Conservation (phyloP, 2,329 filamentous ascomycete species). For the Paramyrothecium sp. region DNA sequence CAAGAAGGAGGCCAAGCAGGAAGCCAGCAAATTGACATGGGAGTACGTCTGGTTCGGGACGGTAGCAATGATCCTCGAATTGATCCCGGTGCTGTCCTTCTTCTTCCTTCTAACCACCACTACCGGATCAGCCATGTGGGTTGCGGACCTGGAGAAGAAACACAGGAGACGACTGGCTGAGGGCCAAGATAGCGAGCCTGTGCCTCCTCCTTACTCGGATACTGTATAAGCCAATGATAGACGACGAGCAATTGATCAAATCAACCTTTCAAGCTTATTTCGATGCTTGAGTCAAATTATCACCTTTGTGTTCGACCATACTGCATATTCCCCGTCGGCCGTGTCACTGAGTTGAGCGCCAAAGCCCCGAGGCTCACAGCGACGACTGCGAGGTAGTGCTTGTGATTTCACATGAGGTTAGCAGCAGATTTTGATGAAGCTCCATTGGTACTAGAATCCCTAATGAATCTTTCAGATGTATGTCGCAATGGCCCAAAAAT, state of each 20-base stretch:
- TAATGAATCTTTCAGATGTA: no score
- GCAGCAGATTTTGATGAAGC: no score
- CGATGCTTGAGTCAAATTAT: background rate
- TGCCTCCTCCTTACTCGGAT: slow-evolving; percentile 25
- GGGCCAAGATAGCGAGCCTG: slow-evolving; percentile 11
- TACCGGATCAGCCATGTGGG: slow-evolving; percentile 84
- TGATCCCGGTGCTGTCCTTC: slow-evolving; percentile 90
- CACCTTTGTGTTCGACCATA: background rate
- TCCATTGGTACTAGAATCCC: no score
- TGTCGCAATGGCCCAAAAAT: no score
- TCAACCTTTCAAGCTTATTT: background rate
- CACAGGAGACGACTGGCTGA: slow-evolving; percentile 20
- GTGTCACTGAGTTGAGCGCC: background rate
- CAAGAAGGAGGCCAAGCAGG: slow-evolving; percentile 70
- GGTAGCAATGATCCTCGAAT: slow-evolving; percentile 76
- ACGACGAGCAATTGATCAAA: background rate
- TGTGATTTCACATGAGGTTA: background rate
- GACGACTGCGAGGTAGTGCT: background rate
- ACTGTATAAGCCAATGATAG: slow-evolving; percentile 10
- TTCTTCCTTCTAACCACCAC: slow-evolving; percentile 89
- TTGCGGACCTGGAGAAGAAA: slow-evolving; percentile 70
- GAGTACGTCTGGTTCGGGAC: slow-evolving; percentile 95
- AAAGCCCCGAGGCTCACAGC: background rate
- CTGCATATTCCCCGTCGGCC: background rate
- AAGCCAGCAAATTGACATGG: slow-evolving; percentile 66